Percentiles rank a stretch among this genome's conserved stretches.
Evolutionary conservation across 1,139 yeast species (phyloP).

Genomic region (Hemisphaericaspora lyxosophila): DNA sequence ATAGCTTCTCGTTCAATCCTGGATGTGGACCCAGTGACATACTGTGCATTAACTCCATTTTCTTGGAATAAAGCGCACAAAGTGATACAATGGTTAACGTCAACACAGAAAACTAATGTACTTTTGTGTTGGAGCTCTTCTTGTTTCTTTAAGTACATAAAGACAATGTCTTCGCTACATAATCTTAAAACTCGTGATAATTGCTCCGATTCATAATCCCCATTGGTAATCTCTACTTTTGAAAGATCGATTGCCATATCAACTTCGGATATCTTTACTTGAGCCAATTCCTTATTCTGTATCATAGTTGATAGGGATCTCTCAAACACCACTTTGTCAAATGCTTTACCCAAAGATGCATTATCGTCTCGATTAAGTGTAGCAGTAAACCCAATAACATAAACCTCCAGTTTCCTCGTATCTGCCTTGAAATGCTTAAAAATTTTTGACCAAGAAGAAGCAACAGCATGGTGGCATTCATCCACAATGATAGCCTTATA

Average conservation of each 20-base stretch:
- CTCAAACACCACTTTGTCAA: constrained; percentile 77
- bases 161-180: constrained; percentile 28
- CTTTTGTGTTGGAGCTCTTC: constrained; percentile 47
- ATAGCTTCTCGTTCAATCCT: constrained; percentile 51
- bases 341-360: constrained; percentile 53
- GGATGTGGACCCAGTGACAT: constrained; percentile 68
- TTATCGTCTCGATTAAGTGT: constrained; percentile 72
- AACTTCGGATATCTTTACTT: constrained; percentile 65
- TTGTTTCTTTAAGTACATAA: constrained; percentile 54
- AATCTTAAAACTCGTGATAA: constrained; percentile 53
- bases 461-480: constrained; percentile 93
- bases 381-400: constrained; percentile 85
- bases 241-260: constrained; percentile 39
- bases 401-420: constrained; percentile 39
- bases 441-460: constrained; percentile 61
- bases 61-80: constrained; percentile 55
- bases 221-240: constrained; percentile 29
- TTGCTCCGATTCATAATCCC: constrained; percentile 51
- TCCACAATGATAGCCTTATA: constrained; percentile 79
- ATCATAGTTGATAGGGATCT: constrained; percentile 69
- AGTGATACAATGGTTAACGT: constrained; percentile 61
- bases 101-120: constrained; percentile 77
- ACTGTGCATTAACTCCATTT: constrained; percentile 69
- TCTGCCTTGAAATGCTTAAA: constrained; percentile 59
- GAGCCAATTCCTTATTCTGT: constrained; percentile 64